A percentile compares a stretch with the other conserved stretches of the same genome.
Evolutionary conservation across 2,329 filamentous ascomycete species (phyloP).

Genomic region (Penicillium polonicum): DNA sequence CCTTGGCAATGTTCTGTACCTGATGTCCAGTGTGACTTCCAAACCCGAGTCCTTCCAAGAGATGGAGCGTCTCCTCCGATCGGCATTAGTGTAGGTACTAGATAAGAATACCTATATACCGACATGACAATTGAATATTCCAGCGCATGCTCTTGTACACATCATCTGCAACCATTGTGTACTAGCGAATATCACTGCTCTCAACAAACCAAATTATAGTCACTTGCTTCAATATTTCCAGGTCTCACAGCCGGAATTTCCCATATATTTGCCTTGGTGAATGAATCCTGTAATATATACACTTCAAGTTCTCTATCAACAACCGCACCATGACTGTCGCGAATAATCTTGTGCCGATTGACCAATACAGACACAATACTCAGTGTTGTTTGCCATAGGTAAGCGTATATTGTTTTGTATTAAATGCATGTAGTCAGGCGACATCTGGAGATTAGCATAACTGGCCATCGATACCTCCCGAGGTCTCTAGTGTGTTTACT

Average conservation of each 20-base stretch:
- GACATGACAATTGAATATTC: neutral
- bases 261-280: neutral
- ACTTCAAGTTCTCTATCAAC: neutral
- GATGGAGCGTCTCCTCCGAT: constrained; percentile 43
- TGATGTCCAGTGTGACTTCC: constrained; percentile 59
- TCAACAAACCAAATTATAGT: neutral
- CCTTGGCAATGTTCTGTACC: constrained; percentile 60
- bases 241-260: neutral
- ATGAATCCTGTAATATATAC: neutral
- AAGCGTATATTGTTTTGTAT: too few species aligned
- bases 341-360: too few species aligned
- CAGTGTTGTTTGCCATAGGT: too few species aligned
- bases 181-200: neutral
- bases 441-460: neutral
- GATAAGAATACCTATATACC: neutral
- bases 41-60: constrained; percentile 41
- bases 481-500: neutral
- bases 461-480: neutral
- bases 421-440: neutral
- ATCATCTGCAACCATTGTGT: neutral
- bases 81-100: constrained; percentile 31
- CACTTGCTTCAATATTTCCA: neutral
- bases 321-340: too few species aligned
- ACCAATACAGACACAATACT: too few species aligned
- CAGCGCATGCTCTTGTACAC: neutral